Evolutionary conservation across 1,139 yeast genomes (phyloP), one percentile per base, ranked within the genome.

Genomic region (Blastobotrys proliferans): DNA sequence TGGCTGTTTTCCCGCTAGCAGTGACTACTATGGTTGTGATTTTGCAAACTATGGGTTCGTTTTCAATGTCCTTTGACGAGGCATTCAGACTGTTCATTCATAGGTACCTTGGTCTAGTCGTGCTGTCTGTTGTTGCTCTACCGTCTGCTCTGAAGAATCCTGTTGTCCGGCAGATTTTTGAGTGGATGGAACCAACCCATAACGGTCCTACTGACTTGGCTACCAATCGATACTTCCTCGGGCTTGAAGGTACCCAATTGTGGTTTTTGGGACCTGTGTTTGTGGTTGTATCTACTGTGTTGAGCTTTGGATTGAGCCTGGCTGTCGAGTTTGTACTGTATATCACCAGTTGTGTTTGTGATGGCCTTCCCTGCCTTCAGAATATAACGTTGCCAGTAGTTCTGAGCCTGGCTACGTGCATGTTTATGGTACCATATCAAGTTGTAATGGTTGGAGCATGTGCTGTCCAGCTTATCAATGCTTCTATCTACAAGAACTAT

Each of bases 191-290:
- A 40, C 61, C 60, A 4, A 50, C 55, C 2, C 45, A 53, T 47
- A 57, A 21, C 52, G 38, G 50, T 47, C n/a, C 39, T 47, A 10
- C 47, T 50, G 10, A 53, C 57, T 6, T 57, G 52, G 36, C 57
- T 55, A 2, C 53, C 53, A 60, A 61, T 39, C 60, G 58, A 16
- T 81, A 75, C 55, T 83, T 76, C 54, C 63, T 86, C 41, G 95
- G 95, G 0, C 63, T 83, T 6, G 79, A 80, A 48, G 87, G 81
- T 44, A 58, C 64, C 9, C 70, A 72, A 32, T 65, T 70, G 25
- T 60, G 79, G 35, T 72, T 76, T 44, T 56, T 81, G 33, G 86
- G 84, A 0, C 72, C 82, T 1, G 28, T 81, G 1, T 73, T 81
- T 47, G 66, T 74, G 34, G 41, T 72, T 4, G 68, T 79, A 49